phyloP scores from a whole-genome alignment of 306 rosid genomes.

The Inga laurina region DNA sequence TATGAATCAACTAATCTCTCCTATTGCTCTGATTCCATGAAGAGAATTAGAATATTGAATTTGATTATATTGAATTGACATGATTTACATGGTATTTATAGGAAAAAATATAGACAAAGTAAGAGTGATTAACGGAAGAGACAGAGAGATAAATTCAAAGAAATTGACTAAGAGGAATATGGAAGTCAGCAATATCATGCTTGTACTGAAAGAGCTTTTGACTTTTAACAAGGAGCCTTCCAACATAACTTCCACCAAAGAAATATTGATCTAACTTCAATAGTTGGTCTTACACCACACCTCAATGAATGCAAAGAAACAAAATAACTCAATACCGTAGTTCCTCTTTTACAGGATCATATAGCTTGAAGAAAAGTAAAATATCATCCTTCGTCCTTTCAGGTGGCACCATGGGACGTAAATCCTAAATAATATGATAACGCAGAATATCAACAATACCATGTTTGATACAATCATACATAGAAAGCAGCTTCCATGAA shows the following conservation, averaged over 20 bases:
- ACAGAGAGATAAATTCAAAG: too few relatives aligned
- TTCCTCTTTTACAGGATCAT: conserved; percentile 80
- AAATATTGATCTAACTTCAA: conserved; percentile 28
- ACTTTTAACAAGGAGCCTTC: conserved; percentile 66
- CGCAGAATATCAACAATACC: conserved; percentile 27
- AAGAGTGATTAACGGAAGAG: too few relatives aligned
- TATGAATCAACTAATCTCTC: too few relatives aligned
- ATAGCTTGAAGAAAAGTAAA: conserved; percentile 84
- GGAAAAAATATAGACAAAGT: too few relatives aligned
- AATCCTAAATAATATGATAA: conserved; percentile 47
- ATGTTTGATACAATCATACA: conserved; percentile 11
- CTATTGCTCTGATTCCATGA: too few relatives aligned
- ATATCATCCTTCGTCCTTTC: conserved; percentile 81
- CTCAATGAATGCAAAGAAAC: conserved; percentile 7
- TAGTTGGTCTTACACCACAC: conserved; percentile 8
- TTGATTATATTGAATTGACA: too few relatives aligned
- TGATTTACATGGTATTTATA: too few relatives aligned
- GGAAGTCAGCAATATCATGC: too few relatives aligned
- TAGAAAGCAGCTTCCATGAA: conserved; percentile 20
- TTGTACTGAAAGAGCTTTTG: too few relatives aligned
- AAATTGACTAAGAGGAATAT: too few relatives aligned
- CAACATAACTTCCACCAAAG: conserved; percentile 61
- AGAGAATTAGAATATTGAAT: too few relatives aligned
- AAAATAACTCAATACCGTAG: conserved; percentile 58
- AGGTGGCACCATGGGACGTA: conserved; percentile 64